phyloP scores from a whole-genome alignment of 345 rosid species.

The Euphorbia tirucalli region DNA sequence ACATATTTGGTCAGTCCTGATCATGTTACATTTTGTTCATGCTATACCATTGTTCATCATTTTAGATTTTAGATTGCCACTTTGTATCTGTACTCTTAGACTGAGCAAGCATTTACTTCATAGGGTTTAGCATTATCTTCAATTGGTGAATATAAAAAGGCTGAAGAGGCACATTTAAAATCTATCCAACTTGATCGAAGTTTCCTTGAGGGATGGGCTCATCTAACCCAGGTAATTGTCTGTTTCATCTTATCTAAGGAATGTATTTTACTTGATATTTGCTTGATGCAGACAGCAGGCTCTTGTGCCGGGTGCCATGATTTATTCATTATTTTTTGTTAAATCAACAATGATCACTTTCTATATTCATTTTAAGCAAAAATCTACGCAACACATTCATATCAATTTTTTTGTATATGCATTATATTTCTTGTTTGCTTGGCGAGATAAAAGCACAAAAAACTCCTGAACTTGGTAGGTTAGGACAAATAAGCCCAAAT shows the following conservation, averaged over 20 bases:
- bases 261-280: not conserved
- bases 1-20: constrained; percentile 69
- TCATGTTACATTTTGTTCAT: constrained; percentile 18
- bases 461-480: not conserved
- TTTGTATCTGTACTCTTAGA: constrained; percentile 9
- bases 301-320: not conserved
- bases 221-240: constrained; percentile 71
- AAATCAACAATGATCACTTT: not conserved
- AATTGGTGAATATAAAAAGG: constrained; percentile 69
- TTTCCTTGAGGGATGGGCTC: constrained; percentile 90
- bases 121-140: constrained; percentile 82
- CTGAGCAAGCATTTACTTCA: constrained; percentile 21
- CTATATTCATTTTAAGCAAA: not conserved
- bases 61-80: constrained; percentile 9
- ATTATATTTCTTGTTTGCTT: not conserved
- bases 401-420: not conserved
- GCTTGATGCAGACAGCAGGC: not conserved
- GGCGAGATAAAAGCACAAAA: not conserved
- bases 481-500: not conserved
- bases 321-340: not conserved
- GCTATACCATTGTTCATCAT: not conserved
- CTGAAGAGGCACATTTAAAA: constrained; percentile 85
- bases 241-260: constrained; percentile 7
- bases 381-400: not conserved
- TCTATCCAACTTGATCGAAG: constrained; percentile 74